A percentile compares a stretch with the other conserved stretches of the same genome.
phyloP scores from a whole-genome alignment of 257 asterid genomes.

The Pogostemon cablin region DNA sequence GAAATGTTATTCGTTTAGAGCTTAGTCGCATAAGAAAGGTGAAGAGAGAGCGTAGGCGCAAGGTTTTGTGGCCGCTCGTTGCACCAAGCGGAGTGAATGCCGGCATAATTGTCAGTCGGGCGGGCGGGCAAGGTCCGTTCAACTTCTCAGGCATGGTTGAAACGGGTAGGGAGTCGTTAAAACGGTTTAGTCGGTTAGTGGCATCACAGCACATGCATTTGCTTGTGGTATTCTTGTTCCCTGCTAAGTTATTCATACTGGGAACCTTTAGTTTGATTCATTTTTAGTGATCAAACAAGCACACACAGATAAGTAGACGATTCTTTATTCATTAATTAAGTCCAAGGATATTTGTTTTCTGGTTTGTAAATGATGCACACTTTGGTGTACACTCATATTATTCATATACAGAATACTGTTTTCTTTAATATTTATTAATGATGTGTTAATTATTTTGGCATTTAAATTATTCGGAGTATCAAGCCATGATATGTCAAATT shows the following conservation, averaged over 20 bases:
- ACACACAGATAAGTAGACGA: constrained; percentile 34
- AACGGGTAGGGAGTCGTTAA: constrained; percentile 69
- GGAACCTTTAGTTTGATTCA: constrained; percentile 49
- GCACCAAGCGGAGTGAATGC: constrained; percentile 47
- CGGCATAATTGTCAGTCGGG: constrained; percentile 43
- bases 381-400: not conserved
- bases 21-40: constrained; percentile 58
- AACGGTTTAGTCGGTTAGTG: constrained; percentile 61
- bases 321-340: constrained; percentile 61
- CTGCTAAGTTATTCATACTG: constrained; percentile 62
- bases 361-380: constrained; percentile 34
- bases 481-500: no score
- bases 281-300: constrained; percentile 37
- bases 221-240: constrained; percentile 74
- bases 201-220: constrained; percentile 83
- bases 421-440: no score
- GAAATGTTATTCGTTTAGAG: constrained; percentile 71
- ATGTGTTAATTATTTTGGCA: no score
- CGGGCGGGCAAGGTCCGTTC: constrained; percentile 47
- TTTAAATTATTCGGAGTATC: no score
- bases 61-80: constrained; percentile 72
- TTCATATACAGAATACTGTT: not conserved
- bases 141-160: constrained; percentile 58
- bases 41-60: constrained; percentile 56
- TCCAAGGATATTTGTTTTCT: constrained; percentile 20